Evolutionary conservation across 192 early-diverging fungal genomes (phyloP), one percentile per base, ranked within the genome.

Genomic region (Nowakowskiella sp.): DNA sequence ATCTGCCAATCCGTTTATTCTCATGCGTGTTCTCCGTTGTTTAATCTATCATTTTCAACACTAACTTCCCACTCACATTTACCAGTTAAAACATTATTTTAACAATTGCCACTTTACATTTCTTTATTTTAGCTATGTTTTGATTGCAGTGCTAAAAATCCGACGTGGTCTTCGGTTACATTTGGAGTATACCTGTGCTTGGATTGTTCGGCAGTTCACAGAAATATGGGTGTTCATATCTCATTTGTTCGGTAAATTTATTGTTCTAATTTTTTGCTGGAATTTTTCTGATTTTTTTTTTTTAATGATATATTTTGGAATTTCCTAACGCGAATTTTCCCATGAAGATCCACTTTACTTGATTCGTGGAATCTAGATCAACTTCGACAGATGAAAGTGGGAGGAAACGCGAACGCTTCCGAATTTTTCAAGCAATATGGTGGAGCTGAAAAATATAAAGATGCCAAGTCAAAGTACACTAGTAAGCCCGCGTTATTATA

Each of bases 171-270:
- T 34, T 84, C 85, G 45, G 88, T 96, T 22, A 91, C 88, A 4
- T 96, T 84, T 66, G 95, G 92, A 30, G 79, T 97, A 24, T 99
- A 92, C 55, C 72, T 99, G 36, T 99, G 95, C 64, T 78, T 92
- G 23, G 94, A 99, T 55, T 99, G 95, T 65, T 91, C 92, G 8
- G 82, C 91, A 2, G 88, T 90, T 22, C 95, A 99, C 60, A 80
- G 95, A 53, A 93, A 92, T 58, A 82, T 99, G 67, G 95, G 95
- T 32, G 95, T 97, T 7, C 95, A 99, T 58, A 90, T 97, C 45
- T 87, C 85, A 7, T 97, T 97, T 83, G 95, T 97, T 6, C 76
- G 94, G 86, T 90, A 45, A 36, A 36, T 6, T 26, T 19, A 31
- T 2, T 50, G 19, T 26, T 6, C 25, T 13, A 8, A 30, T 27